A percentile compares a stretch with the other conserved stretches of the same genome.
These are phyloP conservation scores for Protomyces inouyei DNA, from an alignment of 1,139 yeast species.

Conservation along the genomic window DNA sequence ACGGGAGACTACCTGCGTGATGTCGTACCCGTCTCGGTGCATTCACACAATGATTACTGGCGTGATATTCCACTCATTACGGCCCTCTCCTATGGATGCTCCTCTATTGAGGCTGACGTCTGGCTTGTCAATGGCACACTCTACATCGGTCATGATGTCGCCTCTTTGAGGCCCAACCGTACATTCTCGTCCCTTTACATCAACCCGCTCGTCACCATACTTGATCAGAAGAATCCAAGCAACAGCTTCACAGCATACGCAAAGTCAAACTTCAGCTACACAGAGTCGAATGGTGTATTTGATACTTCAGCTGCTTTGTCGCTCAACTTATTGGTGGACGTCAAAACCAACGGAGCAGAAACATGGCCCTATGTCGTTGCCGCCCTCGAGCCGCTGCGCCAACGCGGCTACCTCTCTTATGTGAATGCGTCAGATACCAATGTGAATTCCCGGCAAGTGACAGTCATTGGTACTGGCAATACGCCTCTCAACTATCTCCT, in stretches of 20 bases:
- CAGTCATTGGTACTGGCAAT: slow-evolving; percentile 40
- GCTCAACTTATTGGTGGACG: slow-evolving; percentile 47
- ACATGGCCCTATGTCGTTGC: slow-evolving; percentile 41
- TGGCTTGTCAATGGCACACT: slow-evolving; percentile 51
- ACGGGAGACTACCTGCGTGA: slow-evolving; percentile 19
- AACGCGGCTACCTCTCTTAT: slow-evolving; percentile 42
- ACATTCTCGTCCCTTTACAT: slow-evolving; percentile 54
- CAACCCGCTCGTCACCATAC: slow-evolving; percentile 48
- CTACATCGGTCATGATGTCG: slow-evolving; percentile 60
- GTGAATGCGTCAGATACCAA: slow-evolving; percentile 37
- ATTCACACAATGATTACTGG: slow-evolving; percentile 67
- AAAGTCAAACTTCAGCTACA: background rate
- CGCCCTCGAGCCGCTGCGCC: slow-evolving; percentile 41
- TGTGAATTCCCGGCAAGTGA: slow-evolving; percentile 41
- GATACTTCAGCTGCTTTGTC: slow-evolving; percentile 45
- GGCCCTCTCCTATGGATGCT: slow-evolving; percentile 56
- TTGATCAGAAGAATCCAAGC: slow-evolving; percentile 46
- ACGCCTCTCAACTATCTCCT: slow-evolving; percentile 32
- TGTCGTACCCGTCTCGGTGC: background rate
- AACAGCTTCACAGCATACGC: slow-evolving; percentile 18
- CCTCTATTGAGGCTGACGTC: slow-evolving; percentile 67
- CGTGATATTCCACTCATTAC: slow-evolving; percentile 56
- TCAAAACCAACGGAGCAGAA: slow-evolving; percentile 45
- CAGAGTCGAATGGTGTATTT: slow-evolving; percentile 42
- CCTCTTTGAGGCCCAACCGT: slow-evolving; percentile 45